Percentiles rank a stretch among this genome's conserved stretches.
phyloP scores from a whole-genome alignment of 805 yeast genomes.

The Metschnikowia henanensis region DNA sequence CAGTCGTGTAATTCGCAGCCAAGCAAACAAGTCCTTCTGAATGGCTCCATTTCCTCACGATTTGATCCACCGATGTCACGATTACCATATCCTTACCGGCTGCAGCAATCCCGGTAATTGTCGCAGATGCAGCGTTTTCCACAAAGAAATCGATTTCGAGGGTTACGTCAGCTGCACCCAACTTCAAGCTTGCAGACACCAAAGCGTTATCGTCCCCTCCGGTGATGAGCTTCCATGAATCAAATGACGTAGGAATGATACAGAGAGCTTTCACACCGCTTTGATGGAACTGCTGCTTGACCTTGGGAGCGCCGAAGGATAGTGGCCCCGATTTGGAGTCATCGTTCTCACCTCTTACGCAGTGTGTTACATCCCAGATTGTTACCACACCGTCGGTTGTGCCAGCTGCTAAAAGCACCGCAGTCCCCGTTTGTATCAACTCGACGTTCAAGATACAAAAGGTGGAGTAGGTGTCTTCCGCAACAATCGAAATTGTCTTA shows the following conservation, averaged over 20 bases:
- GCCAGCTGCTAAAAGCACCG: slow-evolving; percentile 44
- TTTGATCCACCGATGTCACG: slow-evolving; percentile 84
- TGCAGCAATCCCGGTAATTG: slow-evolving; percentile 65
- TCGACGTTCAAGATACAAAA: slow-evolving; percentile 74
- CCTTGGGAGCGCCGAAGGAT: slow-evolving; percentile 27
- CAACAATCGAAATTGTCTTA: slow-evolving; percentile 43
- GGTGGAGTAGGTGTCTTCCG: slow-evolving; percentile 57
- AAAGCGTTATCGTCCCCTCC: slow-evolving; percentile 95
- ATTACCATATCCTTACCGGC: slow-evolving; percentile 29
- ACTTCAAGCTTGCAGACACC: slow-evolving; percentile 23
- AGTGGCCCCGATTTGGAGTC: neutral
- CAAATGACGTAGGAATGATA: slow-evolving; percentile 15
- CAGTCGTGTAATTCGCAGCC: slow-evolving; percentile 63
- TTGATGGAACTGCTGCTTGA: slow-evolving; percentile 67
- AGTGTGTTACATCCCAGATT: slow-evolving; percentile 52
- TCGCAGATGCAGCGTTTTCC: slow-evolving; percentile 76
- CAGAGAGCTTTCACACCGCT: slow-evolving; percentile 76
- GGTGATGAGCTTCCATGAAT: slow-evolving; percentile 46
- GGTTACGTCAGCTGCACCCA: neutral
- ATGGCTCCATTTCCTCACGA: slow-evolving; percentile 62
- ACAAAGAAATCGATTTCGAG: slow-evolving; percentile 35
- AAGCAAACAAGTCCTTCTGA: slow-evolving; percentile 24
- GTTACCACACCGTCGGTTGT: slow-evolving; percentile 85
- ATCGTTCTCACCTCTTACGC: neutral
- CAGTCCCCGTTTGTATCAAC: slow-evolving; percentile 33